Evolutionary conservation across 2,329 filamentous ascomycete species (phyloP).

Genomic region (Fusarium sp.): DNA sequence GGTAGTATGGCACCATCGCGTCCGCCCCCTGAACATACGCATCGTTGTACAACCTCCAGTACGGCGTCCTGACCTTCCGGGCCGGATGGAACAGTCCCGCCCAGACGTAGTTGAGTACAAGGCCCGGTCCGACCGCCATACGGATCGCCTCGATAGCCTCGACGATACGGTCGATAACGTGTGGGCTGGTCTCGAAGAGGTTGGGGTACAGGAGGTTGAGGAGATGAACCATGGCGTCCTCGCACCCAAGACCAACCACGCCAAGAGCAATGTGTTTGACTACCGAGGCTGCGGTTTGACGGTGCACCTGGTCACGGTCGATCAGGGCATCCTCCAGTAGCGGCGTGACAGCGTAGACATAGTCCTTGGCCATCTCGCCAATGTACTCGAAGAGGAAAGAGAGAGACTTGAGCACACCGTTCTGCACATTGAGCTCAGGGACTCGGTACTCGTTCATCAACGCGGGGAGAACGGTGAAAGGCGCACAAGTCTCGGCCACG

Average conservation of each 20-base stretch:
- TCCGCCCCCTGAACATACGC: constrained; percentile 95
- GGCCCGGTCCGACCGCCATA: constrained; percentile 90
- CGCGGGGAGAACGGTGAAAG: constrained; percentile 97
- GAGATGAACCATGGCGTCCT: constrained; percentile 98
- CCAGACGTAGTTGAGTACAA: constrained; percentile 99
- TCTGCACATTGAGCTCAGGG: constrained; percentile 97
- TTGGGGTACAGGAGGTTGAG: constrained; percentile 97
- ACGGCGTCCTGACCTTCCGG: constrained; percentile 91
- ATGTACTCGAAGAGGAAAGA: constrained; percentile 99
- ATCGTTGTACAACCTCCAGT: constrained; percentile 98
- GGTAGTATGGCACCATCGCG: constrained; percentile 96
- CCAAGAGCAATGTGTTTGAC: constrained; percentile 98
- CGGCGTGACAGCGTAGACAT: constrained; percentile 97
- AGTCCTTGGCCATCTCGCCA: constrained; percentile 99
- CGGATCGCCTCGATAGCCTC: constrained; percentile 97
- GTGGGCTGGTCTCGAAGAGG: constrained; percentile 95
- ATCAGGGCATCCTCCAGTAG: constrained; percentile 96
- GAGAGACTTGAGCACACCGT: constrained; percentile 95
- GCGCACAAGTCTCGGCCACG: constrained; percentile 96
- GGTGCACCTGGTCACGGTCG: constrained; percentile 97
- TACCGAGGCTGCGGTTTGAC: constrained; percentile 94
- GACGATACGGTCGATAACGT: constrained; percentile 98
- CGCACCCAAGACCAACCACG: constrained; percentile 96
- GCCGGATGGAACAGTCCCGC: constrained; percentile 97
- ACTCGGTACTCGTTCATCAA: constrained; percentile 99